These are phyloP conservation scores for Austroboletus niveus DNA, from an alignment of 1,284 basidiomycete species.

Conservation along the genomic window DNA sequence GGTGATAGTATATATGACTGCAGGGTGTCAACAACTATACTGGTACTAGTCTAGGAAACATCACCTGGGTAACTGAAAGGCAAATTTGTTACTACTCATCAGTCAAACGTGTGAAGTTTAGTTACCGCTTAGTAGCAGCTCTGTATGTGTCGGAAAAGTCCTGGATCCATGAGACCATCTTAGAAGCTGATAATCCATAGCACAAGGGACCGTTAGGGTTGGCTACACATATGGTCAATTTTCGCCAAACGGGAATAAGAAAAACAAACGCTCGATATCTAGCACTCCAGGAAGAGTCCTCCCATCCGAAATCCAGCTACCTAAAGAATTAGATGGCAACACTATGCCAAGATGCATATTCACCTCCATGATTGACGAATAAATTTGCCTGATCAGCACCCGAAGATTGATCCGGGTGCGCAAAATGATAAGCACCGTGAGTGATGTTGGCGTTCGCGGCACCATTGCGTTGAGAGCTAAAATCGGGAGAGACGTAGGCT, in stretches of 20 bases:
- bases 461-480: conserved; percentile 43
- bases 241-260: neutral
- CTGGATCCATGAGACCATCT: conserved; percentile 62
- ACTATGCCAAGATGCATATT: conserved; percentile 3
- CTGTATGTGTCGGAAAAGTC: conserved; percentile 65
- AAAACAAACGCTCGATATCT: conserved; percentile 55
- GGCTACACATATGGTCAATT: conserved; percentile 32
- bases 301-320: conserved; percentile 58
- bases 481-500: conserved; percentile 37
- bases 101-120: neutral
- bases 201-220: conserved; percentile 50
- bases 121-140: conserved; percentile 45
- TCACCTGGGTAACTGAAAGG: conserved; percentile 37
- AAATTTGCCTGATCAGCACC: conserved; percentile 49
- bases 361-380: conserved; percentile 61
- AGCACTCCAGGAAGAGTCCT: conserved; percentile 65
- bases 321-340: conserved; percentile 22
- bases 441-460: conserved; percentile 48
- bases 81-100: neutral
- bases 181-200: conserved; percentile 51
- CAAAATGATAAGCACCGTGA: conserved; percentile 55
- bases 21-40: neutral
- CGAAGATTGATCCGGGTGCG: conserved; percentile 40
- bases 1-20: conserved; percentile 62
- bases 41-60: neutral